These are phyloP conservation scores for Coccinonectria pachysandricola DNA, from an alignment of 2,329 filamentous ascomycete species.

Conservation along the genomic window DNA sequence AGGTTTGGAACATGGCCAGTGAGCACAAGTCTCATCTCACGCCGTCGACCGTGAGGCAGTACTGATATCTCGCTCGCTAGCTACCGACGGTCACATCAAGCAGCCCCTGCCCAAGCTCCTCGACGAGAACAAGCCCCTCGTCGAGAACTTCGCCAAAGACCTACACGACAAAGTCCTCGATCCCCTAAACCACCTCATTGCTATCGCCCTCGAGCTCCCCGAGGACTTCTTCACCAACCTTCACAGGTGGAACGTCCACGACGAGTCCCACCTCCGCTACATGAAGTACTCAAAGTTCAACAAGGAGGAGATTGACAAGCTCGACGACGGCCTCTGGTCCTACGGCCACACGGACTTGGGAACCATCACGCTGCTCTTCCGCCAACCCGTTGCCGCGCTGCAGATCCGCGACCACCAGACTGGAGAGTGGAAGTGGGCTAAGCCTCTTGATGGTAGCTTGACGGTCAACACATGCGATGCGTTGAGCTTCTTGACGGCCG, in stretches of 20 bases:
- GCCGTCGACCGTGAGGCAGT: too few relatives aligned
- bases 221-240: slow-evolving; percentile 42
- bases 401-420: slow-evolving; percentile 37
- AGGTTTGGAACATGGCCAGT: slow-evolving; percentile 26
- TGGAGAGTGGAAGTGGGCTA: slow-evolving; percentile 38
- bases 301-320: slow-evolving; percentile 32
- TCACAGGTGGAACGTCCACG: slow-evolving; percentile 44
- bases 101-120: slow-evolving; percentile 32
- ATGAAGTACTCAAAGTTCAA: slow-evolving; percentile 45
- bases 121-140: slow-evolving; percentile 39
- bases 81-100: slow-evolving; percentile 12
- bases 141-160: slow-evolving; percentile 41
- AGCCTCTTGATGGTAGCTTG: slow-evolving; percentile 35
- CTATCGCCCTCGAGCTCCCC: slow-evolving; percentile 48
- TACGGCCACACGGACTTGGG: slow-evolving; percentile 46
- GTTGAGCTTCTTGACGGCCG: slow-evolving; percentile 36
- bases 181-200: slow-evolving; percentile 48
- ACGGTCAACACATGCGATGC: slow-evolving; percentile 41
- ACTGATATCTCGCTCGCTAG: too few relatives aligned
- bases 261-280: slow-evolving; percentile 49
- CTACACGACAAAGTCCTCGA: slow-evolving; percentile 43
- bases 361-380: slow-evolving; percentile 45
- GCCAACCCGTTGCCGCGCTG: slow-evolving; percentile 45
- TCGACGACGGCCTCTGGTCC: slow-evolving; percentile 29
- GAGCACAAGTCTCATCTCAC: slow-evolving; percentile 4